Evolutionary conservation across 371 early-diverging fungal genomes (phyloP), one percentile per base, ranked within the genome.

Genomic region (Rhizomucor miehei): DNA sequence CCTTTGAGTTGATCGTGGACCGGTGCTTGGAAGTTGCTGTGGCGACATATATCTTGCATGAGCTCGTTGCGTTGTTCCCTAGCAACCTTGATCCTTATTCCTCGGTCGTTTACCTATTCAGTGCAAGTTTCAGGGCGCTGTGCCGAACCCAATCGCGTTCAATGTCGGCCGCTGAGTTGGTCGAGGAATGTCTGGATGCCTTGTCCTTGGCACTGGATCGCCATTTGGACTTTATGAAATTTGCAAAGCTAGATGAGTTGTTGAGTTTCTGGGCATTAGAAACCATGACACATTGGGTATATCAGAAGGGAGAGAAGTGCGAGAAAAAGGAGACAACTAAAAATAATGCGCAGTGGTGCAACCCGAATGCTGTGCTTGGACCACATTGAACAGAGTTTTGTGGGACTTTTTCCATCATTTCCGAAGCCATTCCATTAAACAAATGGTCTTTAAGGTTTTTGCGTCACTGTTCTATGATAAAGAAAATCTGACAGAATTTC

Each of bases 91-190:
- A n/a, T n/a, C 3, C 1, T 38, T 11, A 48, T 11, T 38, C 2
- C 16, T 41, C 6, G n/a, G n/a, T 36, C 13, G n/a, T 35, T 51
- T 66, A 73, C 73, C 73, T 60, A 41, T 74, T 68, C 54, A 74
- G 63, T 39, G 75, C 75, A 36, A 71, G 52, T 29, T 67, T 65
- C 12, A 74, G 52, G 50, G 75, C 75, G 34, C 62, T 68, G 44
- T 74, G 75, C 45, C 66, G 52, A 19, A 71, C 69, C 66, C 69
- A 68, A 55, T 70, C 71, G 21, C 75, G 62, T 40, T 74, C 75
- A 17, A 74, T 62, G 48, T 74, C 71, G 25, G 63, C 60, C n/a
- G 47, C 48, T 35, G 62, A 35, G 23, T 53, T 55, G 43, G 44
- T 21, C 41, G 48, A 14, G 16, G 51, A 35, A 29, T 50, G 45